Percentiles rank a stretch among this genome's conserved stretches.
phyloP scores from a whole-genome alignment of 2,329 filamentous ascomycete species.

The Beauveria sp. region DNA sequence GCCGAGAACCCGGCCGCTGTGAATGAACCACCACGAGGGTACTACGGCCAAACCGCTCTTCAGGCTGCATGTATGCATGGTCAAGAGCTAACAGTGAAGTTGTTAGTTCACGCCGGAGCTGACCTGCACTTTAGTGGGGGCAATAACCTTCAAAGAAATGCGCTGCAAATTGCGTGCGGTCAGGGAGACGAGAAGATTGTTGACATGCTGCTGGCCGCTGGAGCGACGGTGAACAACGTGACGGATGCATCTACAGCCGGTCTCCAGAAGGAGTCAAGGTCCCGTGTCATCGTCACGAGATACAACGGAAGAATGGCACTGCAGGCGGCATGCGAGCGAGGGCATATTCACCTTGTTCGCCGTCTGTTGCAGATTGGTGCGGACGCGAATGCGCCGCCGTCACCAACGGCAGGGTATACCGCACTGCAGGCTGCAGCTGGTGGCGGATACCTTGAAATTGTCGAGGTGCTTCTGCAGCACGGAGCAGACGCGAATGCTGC shows the following conservation, averaged over 20 bases:
- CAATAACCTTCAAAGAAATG: slow-evolving; percentile 4
- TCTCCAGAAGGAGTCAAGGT: neutral
- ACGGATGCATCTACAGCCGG: neutral
- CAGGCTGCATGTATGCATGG: slow-evolving; percentile 26
- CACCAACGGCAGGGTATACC: slow-evolving; percentile 15
- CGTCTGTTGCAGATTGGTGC: slow-evolving; percentile 25
- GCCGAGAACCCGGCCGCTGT: slow-evolving; percentile 19
- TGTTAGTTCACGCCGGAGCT: slow-evolving; percentile 1
- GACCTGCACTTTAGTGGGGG: neutral
- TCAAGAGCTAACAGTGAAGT: slow-evolving; percentile 11
- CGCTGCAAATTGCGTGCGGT: slow-evolving; percentile 7
- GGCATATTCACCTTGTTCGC: slow-evolving; percentile 18
- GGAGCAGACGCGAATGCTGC: slow-evolving; percentile 17
- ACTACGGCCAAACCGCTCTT: slow-evolving; percentile 30
- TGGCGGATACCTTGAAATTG: slow-evolving; percentile 10
- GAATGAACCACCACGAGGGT: slow-evolving; percentile 25
- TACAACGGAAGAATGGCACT: slow-evolving; percentile 30
- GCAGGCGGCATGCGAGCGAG: slow-evolving; percentile 27
- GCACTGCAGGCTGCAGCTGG: slow-evolving; percentile 18
- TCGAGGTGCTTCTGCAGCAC: slow-evolving; percentile 9
- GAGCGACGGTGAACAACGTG: neutral
- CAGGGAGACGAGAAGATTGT: neutral
- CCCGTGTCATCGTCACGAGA: slow-evolving; percentile 13
- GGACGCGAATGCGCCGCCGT: slow-evolving; percentile 22
- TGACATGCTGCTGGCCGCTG: neutral